Base-by-base conservation (phyloP, 768 basidiomycete species). In the Collybia sp. region DNA sequence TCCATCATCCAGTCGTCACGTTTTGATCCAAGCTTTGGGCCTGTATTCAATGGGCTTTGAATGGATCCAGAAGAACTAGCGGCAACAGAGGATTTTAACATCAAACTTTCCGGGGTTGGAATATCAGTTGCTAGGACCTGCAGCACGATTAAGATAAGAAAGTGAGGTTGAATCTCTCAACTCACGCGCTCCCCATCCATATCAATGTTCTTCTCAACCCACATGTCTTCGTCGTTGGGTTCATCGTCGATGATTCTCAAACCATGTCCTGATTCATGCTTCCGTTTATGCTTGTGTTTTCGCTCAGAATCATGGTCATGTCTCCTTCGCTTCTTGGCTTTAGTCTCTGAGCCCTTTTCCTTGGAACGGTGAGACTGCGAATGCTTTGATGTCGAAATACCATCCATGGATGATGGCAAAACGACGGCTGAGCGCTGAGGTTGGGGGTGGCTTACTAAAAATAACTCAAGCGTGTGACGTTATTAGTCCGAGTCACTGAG, bases 1-100 rank as follows among this genome's bases (percentile, higher is more conserved):
- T 63, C 49, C 25, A 93, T 66, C 93, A 96, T 95, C 94, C 94
- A 97, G 32, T 90, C 84, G 50, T 93, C 92, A 15, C 92, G 77
- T 56, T 80, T 69, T 12, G 85, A 54, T 19, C 65, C 65, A 0
- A 78, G 68, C 51, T 80, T 79, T 4, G 82, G 70, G 3, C 63
- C 60, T 4, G 66, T 51, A n/a, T 61, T 58, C 8, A 66, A 67
- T 1, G 83, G 77, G 70, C 37, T 74, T 70, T 18, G 25, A 25
- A 3, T 25, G 25, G 25, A 25, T 25, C 8, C 8, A 8, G 69
- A 65, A 16, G 72, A 61, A n/a, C 65, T 58, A 37, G 67, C 58
- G 39, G 69, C 62, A 25, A 83, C 80, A 36, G 79, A 70, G 1
- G 88, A 87, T 3, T 69, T 83, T 38, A 93, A 55, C 43, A 80